A percentile compares a stretch with the other conserved stretches of the same genome.
Conservation (phyloP, 495 filamentous ascomycete species). For the Aspergillus olivimuriae region DNA sequence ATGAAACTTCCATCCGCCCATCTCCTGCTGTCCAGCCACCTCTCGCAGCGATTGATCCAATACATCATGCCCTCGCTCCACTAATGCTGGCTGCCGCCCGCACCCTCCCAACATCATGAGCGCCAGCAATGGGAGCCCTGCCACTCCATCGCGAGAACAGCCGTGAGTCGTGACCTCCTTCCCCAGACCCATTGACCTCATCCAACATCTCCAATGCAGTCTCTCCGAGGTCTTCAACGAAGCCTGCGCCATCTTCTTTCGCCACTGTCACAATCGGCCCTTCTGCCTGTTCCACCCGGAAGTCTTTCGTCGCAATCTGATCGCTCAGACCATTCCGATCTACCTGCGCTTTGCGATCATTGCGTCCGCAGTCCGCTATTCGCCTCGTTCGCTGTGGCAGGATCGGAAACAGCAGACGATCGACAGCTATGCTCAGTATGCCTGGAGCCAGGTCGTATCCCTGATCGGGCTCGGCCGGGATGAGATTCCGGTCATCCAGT, state of each 20-base stretch:
- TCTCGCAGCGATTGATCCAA: too few relatives aligned
- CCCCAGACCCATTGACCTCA: too few relatives aligned
- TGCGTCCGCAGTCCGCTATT: slow-evolving; percentile 24
- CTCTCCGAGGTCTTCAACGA: slow-evolving; percentile 13
- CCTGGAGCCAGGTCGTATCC: slow-evolving; percentile 23
- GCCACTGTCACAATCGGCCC: slow-evolving; percentile 25
- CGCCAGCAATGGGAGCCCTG: too few relatives aligned
- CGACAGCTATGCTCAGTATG: slow-evolving; percentile 19
- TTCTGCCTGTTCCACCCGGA: slow-evolving; percentile 25
- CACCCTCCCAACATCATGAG: too few relatives aligned
- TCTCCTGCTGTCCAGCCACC: too few relatives aligned
- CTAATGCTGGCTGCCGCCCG: too few relatives aligned
- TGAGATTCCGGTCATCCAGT: slow-evolving; percentile 21
- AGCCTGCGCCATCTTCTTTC: slow-evolving; percentile 22
- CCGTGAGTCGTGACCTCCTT: too few relatives aligned
- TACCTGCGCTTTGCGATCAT: slow-evolving; percentile 22
- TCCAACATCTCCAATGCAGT: neutral
- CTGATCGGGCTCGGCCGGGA: slow-evolving; percentile 8
- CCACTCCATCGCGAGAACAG: too few relatives aligned
- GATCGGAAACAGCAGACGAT: slow-evolving; percentile 16
- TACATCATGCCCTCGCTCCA: too few relatives aligned
- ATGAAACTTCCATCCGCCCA: too few relatives aligned
- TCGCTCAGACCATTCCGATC: slow-evolving; percentile 11
- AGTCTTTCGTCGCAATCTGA: slow-evolving; percentile 14
- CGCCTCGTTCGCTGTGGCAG: slow-evolving; percentile 15